Percentiles rank a stretch among this genome's conserved stretches.
Evolutionary conservation across 2,329 filamentous ascomycete genomes (phyloP).

Genomic region (Diplocarpon mali): DNA sequence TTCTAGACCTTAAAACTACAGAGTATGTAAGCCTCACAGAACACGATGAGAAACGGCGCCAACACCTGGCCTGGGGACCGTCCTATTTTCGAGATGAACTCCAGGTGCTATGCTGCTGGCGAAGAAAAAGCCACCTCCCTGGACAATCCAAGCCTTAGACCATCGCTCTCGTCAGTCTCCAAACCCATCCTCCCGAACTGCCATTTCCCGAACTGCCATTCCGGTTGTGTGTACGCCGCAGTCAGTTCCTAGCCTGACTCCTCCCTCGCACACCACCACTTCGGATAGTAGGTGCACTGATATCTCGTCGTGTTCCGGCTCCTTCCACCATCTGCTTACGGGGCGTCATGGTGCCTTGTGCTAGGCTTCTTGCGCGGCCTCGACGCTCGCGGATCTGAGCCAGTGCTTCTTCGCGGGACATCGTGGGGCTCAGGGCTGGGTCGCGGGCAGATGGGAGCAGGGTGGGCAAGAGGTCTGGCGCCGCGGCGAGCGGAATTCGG

Average conservation of each 20-base stretch:
- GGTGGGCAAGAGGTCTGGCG: conserved; percentile 18
- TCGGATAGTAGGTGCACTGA: conserved; percentile 24
- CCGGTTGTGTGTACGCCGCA: not conserved
- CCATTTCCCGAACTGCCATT: not conserved
- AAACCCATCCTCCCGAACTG: not conserved
- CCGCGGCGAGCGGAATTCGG: conserved; percentile 23
- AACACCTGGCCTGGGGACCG: conserved; percentile 11
- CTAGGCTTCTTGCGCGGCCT: conserved; percentile 58
- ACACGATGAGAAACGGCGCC: conserved; percentile 1
- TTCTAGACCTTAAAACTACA: conserved; percentile 12
- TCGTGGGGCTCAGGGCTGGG: conserved; percentile 51
- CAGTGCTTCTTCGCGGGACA: conserved; percentile 64
- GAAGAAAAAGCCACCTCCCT: conserved; percentile 4
- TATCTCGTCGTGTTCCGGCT: conserved; percentile 19
- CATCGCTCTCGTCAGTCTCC: not conserved
- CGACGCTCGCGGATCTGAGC: conserved; percentile 64
- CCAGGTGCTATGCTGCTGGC: conserved; percentile 22
- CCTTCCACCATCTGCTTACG: conserved; percentile 32
- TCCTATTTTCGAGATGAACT: conserved; percentile 13
- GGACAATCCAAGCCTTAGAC: conserved; percentile 2
- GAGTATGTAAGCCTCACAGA: conserved; percentile 1
- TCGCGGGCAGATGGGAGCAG: conserved; percentile 24
- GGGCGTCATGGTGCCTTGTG: conserved; percentile 50
- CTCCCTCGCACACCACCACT: conserved; percentile 18
- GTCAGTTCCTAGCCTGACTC: conserved; percentile 12